A percentile compares a stretch with the other conserved stretches of the same genome.
These are phyloP conservation scores for Entomortierella chlamydospora DNA, from an alignment of 192 early-diverging fungal genomes.

Conservation along the genomic window DNA sequence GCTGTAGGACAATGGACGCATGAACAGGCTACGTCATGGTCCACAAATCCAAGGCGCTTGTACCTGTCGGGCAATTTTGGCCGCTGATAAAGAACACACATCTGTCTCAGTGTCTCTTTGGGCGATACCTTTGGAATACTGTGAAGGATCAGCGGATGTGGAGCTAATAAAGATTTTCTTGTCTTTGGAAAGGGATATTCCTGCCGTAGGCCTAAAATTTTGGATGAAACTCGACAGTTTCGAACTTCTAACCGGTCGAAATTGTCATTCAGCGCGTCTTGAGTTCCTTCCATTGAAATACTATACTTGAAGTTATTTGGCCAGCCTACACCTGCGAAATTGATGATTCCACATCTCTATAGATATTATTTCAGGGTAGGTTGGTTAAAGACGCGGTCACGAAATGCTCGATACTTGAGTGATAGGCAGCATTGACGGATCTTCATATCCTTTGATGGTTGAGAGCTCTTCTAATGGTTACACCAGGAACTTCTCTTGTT, in stretches of 20 bases:
- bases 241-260: conserved; percentile 47
- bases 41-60: conserved; percentile 53
- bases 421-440: conserved; percentile 32
- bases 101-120: too few species aligned
- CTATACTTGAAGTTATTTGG: conserved; percentile 26
- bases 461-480: too few species aligned
- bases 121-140: conserved; percentile 60
- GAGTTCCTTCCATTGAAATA: conserved; percentile 31
- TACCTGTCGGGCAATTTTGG: conserved; percentile 56
- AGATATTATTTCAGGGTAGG: too few species aligned
- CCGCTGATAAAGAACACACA: conserved; percentile 52
- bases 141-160: conserved; percentile 50
- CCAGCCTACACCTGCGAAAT: conserved; percentile 27
- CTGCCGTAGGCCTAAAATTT: too few species aligned
- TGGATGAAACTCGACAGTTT: conserved; percentile 31
- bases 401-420: too few species aligned
- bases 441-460: too few species aligned
- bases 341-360: too few species aligned
- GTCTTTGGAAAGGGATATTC: neutral
- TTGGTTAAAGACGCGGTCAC: too few species aligned
- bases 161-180: conserved; percentile 54
- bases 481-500: too few species aligned
- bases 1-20: too few species aligned
- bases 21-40: conserved; percentile 46
- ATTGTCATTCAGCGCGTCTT: conserved; percentile 26